These are phyloP conservation scores for Paramecium bursaria DNA, from an alignment of 73 alveolate species.

Conservation along the genomic window DNA sequence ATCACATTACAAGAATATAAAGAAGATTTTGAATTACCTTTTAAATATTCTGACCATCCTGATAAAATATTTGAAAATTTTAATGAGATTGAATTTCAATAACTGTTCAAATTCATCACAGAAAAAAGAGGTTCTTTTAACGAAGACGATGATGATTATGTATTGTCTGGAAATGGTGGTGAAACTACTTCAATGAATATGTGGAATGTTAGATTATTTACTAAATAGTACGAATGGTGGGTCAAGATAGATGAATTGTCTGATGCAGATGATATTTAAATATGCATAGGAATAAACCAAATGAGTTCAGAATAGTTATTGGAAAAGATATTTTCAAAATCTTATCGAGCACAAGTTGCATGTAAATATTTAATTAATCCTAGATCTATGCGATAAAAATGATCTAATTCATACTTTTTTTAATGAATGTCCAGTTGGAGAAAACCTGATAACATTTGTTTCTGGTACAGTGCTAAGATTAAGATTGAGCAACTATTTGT, in stretches of 20 bases:
- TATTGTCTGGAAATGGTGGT: background rate
- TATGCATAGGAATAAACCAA: slow-evolving; percentile 40
- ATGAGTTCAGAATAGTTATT: slow-evolving; percentile 47
- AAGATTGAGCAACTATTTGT: slow-evolving; percentile 35
- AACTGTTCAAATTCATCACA: background rate
- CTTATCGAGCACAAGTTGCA: slow-evolving; percentile 40
- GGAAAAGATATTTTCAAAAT: background rate
- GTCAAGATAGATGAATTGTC: slow-evolving; percentile 25
- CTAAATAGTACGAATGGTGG: slow-evolving; percentile 39
- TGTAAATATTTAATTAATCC: background rate
- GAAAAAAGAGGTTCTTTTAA: slow-evolving; percentile 59
- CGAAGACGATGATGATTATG: slow-evolving; percentile 56
- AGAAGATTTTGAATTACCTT: slow-evolving; percentile 14
- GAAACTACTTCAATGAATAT: slow-evolving; percentile 35
- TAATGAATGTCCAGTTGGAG: slow-evolving; percentile 44
- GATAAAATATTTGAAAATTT: background rate
- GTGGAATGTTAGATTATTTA: slow-evolving; percentile 53
- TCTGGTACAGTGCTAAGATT: slow-evolving; percentile 46
- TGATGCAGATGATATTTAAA: slow-evolving; percentile 2
- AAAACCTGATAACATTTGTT: slow-evolving; percentile 21
- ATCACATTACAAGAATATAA: slow-evolving; percentile 12
- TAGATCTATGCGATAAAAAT: slow-evolving; percentile 45
- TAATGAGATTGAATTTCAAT: background rate
- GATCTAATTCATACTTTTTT: slow-evolving; percentile 60
- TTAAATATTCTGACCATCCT: slow-evolving; percentile 37